Evolutionary conservation across 305 asterid genomes (phyloP), one percentile per base, ranked within the genome.

Genomic region (Andrographis paniculata): DNA sequence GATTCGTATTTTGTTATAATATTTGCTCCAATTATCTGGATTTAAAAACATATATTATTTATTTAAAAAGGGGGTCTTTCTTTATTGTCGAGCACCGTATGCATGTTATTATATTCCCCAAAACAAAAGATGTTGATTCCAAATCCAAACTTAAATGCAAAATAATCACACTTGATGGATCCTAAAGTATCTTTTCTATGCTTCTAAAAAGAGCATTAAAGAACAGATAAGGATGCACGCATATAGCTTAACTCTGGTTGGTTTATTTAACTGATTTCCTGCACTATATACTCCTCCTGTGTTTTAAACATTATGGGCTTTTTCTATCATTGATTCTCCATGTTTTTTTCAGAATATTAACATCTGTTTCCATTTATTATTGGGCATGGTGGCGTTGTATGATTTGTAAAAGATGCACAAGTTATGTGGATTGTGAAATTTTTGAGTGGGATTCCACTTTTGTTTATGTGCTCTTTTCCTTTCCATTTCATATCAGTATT

Each of bases 171-270:
- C 14, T 33, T 9, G 12, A 11, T 1, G 38, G 38, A 7, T 7
- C n/a, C 38, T 7, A 70, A 63, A 69, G 55, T 42, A 52, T 62
- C 38, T 62, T 64, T 55, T 30, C n/a, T n/a, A n/a, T 53, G 31
- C 21, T 64, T 35, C 44, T 57, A 48, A 36, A 59, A 66, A 61
- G 56, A 42, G 48, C 47, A 21, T 36, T n/a, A 16, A 20, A 53
- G 49, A 63, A 59, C 70, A 72, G 79, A 79, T 60, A 63, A 78
- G 71, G 68, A 60, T 56, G 13, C 38, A 27, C 17, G 33, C 63
- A 65, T 20, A 24, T 48, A 42, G 42, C 28, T 31, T 21, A 45
- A 56, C 53, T 63, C 65, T 64, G 49, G 56, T 68, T 66, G n/a
- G n/a, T n/a, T 24, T 24, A 24, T 4, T 24, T 24, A 24, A 24